These are phyloP conservation scores for Nitzschia sp. DNA, from an alignment of 108 stramenopile species.

Conservation along the genomic window DNA sequence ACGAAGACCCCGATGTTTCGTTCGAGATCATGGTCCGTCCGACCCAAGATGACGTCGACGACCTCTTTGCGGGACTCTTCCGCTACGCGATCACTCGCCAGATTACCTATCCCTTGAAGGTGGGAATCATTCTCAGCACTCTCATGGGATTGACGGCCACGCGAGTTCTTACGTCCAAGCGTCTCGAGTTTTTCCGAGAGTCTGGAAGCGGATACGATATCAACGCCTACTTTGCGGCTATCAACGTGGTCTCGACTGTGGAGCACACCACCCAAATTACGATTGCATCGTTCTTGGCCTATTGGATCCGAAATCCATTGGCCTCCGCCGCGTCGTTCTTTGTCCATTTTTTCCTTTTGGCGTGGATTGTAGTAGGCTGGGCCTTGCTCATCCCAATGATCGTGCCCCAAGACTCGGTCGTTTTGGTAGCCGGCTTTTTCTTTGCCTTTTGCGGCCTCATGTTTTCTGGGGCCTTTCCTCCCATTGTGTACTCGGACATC, in stretches of 20 bases:
- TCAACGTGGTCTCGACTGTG: conserved; percentile 34
- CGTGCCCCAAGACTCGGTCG: conserved; percentile 31
- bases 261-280: conserved; percentile 32
- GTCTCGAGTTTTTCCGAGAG: conserved; percentile 53
- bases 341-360: conserved; percentile 32
- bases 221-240: conserved; percentile 44
- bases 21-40: conserved; percentile 14
- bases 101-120: conserved; percentile 27
- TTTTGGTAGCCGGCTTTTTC: conserved; percentile 31
- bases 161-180: conserved; percentile 30
- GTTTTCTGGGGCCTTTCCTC: conserved; percentile 38
- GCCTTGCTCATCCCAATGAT: conserved; percentile 37
- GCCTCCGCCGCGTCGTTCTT: conserved; percentile 12
- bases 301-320: conserved; percentile 27
- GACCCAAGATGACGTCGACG: background rate
- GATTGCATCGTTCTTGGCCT: conserved; percentile 36
- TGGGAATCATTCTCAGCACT: conserved; percentile 37
- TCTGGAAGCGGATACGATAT: conserved; percentile 30
- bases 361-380: conserved; percentile 46
- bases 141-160: conserved; percentile 41
- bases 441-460: conserved; percentile 42
- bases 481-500: conserved; percentile 18
- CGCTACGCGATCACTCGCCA: conserved; percentile 2
- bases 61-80: conserved; percentile 15
- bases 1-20: no score